Conservation (phyloP, 768 basidiomycete genomes). For the Podaxis sp. region DNA sequence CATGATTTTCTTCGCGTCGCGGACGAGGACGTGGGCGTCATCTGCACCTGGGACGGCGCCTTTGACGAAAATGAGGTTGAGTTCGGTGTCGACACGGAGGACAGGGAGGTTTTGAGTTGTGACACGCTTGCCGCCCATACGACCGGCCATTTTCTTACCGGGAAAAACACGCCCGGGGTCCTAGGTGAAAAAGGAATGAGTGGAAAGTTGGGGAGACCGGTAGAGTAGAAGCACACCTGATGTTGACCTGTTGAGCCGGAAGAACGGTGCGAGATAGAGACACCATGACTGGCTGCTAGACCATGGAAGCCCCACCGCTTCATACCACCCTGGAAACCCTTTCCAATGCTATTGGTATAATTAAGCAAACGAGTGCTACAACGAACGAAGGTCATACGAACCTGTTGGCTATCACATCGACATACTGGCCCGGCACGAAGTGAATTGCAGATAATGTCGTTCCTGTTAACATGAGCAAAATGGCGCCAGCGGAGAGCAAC, state of each 20-base stretch:
- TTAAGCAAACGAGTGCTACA: neutral
- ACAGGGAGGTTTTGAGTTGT: slow-evolving; percentile 89
- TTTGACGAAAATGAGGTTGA: slow-evolving; percentile 87
- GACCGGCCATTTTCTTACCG: slow-evolving; percentile 98
- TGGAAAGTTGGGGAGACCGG: neutral
- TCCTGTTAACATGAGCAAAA: slow-evolving; percentile 39
- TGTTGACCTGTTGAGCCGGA: slow-evolving; percentile 93
- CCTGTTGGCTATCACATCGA: slow-evolving; percentile 90
- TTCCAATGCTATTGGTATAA: slow-evolving; percentile 67
- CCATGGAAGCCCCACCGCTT: slow-evolving; percentile 94
- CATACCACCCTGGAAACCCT: slow-evolving; percentile 97
- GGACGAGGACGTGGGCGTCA: slow-evolving; percentile 79
- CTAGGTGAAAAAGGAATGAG: slow-evolving; percentile 33
- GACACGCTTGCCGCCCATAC: slow-evolving; percentile 76
- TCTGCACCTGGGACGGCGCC: slow-evolving; percentile 92
- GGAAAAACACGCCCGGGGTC: slow-evolving; percentile 96
- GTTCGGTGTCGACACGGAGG: slow-evolving; percentile 77
- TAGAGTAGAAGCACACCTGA: slow-evolving; percentile 52
- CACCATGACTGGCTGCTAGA: slow-evolving; percentile 91
- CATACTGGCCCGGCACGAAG: slow-evolving; percentile 95
- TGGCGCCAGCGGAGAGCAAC: neutral
- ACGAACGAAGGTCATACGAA: slow-evolving; percentile 38
- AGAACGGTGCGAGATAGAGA: slow-evolving; percentile 89
- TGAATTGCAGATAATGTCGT: slow-evolving; percentile 88
- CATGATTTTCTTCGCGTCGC: slow-evolving; percentile 89